A percentile compares a stretch with the other conserved stretches of the same genome.
phyloP scores from a whole-genome alignment of 257 asterid species.

The Gardenia jasminoides region DNA sequence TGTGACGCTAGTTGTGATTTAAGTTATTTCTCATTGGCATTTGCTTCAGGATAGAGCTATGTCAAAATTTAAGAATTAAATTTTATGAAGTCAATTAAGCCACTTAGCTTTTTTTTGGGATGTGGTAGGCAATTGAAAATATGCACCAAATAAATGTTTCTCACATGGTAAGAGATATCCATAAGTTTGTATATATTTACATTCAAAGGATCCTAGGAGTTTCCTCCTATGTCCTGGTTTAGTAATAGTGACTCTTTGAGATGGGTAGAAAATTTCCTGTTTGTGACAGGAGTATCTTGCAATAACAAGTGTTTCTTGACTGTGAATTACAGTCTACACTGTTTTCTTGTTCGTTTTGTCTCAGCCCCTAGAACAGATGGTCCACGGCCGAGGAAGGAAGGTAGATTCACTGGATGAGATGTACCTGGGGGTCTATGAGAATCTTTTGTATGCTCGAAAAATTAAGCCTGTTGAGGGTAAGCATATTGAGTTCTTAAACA shows the following conservation, averaged over 20 bases:
- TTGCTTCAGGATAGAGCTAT: neutral
- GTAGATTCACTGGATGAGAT: constrained; percentile 74
- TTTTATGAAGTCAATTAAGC: neutral
- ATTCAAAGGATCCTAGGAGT: neutral
- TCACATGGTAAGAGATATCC: neutral
- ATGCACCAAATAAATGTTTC: neutral
- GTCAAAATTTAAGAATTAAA: neutral
- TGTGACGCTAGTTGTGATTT: neutral
- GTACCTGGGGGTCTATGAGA: constrained; percentile 83
- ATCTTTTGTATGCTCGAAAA: constrained; percentile 88
- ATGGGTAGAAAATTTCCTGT: neutral
- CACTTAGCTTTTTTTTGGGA: neutral
- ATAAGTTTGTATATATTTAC: no score
- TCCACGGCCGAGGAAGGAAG: constrained; percentile 97
- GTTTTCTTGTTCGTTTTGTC: constrained; percentile 1
- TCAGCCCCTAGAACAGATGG: constrained; percentile 78
- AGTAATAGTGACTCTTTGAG: neutral
- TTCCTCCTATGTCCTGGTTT: neutral
- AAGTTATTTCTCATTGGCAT: neutral
- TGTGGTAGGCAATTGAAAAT: neutral
- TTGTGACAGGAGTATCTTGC: neutral
- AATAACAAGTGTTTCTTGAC: neutral
- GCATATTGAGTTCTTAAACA: constrained; percentile 16
- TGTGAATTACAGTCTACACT: neutral
- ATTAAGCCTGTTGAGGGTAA: constrained; percentile 84